Evolutionary conservation across 345 rosid species (phyloP).

Genomic region (Ailanthus altissimus): DNA sequence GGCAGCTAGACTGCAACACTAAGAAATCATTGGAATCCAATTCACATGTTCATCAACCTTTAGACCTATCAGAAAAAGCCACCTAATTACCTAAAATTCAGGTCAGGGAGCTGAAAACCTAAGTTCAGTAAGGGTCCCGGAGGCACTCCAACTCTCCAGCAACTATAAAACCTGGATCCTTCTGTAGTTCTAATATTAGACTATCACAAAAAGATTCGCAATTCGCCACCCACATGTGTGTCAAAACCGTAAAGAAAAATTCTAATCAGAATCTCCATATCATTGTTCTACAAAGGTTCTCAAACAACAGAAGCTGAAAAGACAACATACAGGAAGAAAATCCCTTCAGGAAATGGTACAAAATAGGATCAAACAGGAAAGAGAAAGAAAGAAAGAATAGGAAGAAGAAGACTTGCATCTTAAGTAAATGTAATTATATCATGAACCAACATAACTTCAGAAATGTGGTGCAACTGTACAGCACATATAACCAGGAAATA

Average conservation of each 20-base stretch:
- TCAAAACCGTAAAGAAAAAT: no score
- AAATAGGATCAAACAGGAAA: neutral
- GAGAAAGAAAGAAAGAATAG: neutral
- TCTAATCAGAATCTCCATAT: neutral
- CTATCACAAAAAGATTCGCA: neutral
- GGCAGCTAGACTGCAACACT: neutral
- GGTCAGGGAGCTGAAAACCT: slow-evolving; percentile 1
- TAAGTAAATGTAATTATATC: no score
- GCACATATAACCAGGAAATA: no score
- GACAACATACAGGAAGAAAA: neutral
- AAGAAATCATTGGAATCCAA: neutral
- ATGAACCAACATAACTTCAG: no score
- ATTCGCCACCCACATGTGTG: neutral
- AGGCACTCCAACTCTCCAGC: neutral
- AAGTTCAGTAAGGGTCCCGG: neutral
- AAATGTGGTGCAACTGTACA: no score
- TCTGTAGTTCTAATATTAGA: neutral
- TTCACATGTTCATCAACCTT: neutral
- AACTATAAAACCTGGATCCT: neutral
- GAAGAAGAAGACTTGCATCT: neutral
- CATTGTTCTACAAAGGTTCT: neutral
- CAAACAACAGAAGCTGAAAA: neutral
- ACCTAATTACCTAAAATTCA: neutral
- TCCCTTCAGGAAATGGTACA: neutral
- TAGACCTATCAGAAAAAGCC: neutral